Evolutionary conservation across 2,329 filamentous ascomycete species (phyloP).

Genomic region (Ploettnerulaceae sp.): DNA sequence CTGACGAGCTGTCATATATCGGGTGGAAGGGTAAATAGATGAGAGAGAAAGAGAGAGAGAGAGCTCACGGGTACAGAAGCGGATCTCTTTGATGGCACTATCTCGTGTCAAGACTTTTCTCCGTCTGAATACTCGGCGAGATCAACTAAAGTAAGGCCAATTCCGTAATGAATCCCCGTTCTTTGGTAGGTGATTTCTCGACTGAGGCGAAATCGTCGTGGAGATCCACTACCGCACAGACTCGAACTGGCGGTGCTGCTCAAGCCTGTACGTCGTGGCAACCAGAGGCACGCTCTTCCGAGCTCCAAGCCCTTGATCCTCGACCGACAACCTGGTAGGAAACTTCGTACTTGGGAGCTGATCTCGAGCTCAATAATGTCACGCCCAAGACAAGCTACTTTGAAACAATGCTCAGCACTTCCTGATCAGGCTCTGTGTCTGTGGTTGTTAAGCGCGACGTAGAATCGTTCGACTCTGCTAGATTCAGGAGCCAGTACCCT

Average conservation of each 20-base stretch:
- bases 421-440: too few relatives aligned
- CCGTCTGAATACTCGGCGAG: slow-evolving; percentile 17
- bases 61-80: slow-evolving; percentile 17
- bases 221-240: slow-evolving; percentile 4
- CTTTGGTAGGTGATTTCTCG: slow-evolving; percentile 11
- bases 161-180: slow-evolving; percentile 18
- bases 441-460: too few relatives aligned
- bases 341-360: slow-evolving; percentile 1
- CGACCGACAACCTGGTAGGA: slow-evolving; percentile 2
- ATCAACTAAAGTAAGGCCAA: slow-evolving; percentile 17
- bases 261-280: neutral
- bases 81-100: slow-evolving; percentile 12
- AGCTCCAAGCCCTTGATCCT: neutral
- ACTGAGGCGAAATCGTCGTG: slow-evolving; percentile 3
- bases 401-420: too few relatives aligned
- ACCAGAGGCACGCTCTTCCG: neutral
- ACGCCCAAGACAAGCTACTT: neutral
- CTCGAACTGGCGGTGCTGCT: neutral
- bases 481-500: too few relatives aligned
- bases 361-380: neutral
- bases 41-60: slow-evolving; percentile 2
- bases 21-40: slow-evolving; percentile 3
- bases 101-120: slow-evolving; percentile 20
- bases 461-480: too few relatives aligned
- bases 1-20: slow-evolving; percentile 14